phyloP scores from a whole-genome alignment of 148 eudicot genomes.

The Cornus kousa region DNA sequence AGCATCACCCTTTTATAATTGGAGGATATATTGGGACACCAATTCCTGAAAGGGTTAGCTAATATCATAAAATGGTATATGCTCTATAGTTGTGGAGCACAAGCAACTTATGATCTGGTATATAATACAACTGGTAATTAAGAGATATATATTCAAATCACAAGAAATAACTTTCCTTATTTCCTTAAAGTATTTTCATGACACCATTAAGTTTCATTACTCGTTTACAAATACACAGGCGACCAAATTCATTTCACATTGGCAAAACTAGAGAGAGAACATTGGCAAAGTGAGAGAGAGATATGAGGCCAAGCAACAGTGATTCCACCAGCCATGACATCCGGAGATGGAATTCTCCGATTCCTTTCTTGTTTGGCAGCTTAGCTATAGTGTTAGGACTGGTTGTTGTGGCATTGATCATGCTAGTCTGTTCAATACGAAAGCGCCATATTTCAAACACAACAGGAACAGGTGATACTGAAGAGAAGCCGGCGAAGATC shows the following conservation, averaged over 20 bases:
- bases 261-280: not conserved
- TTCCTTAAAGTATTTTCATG: too few species aligned
- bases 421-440: constrained; percentile 33
- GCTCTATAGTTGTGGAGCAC: not conserved
- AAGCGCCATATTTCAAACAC: not conserved
- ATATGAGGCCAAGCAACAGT: not conserved
- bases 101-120: not conserved
- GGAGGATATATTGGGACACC: too few species aligned
- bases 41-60: not conserved
- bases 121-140: too few species aligned
- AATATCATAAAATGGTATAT: too few species aligned
- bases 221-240: too few species aligned
- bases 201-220: too few species aligned
- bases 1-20: not conserved
- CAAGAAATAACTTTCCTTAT: too few species aligned
- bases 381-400: constrained; percentile 23
- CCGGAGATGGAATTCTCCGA: constrained; percentile 20
- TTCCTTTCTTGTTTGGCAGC: constrained; percentile 37
- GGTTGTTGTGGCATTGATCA: constrained; percentile 34
- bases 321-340: too few species aligned
- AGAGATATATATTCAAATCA: too few species aligned
- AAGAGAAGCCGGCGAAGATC: constrained; percentile 16
- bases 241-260: not conserved
- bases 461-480: not conserved
- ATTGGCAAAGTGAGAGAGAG: constrained; percentile 1